These are phyloP conservation scores for Cyclocybe cylindracea DNA, from an alignment of 768 basidiomycete genomes.

Conservation along the genomic window DNA sequence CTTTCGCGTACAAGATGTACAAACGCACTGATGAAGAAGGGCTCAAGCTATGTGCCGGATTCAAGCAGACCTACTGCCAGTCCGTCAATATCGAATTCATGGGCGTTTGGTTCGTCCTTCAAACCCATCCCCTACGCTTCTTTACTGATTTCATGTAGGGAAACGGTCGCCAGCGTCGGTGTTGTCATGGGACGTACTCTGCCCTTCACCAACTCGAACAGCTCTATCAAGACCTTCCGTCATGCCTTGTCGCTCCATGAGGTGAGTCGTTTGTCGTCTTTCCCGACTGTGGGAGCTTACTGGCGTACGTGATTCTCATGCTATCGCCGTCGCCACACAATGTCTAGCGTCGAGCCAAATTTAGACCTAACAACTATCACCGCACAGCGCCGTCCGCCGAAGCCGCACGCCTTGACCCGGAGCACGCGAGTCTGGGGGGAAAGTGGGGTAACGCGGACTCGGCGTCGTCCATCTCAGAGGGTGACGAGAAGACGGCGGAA, in stretches of 20 bases:
- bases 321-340: not conserved
- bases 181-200: conserved; percentile 56
- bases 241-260: conserved; percentile 82
- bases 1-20: conserved; percentile 78
- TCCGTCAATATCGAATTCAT: conserved; percentile 75
- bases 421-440: conserved; percentile 15
- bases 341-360: conserved; percentile 65
- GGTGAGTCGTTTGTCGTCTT: conserved; percentile 36
- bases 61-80: conserved; percentile 72
- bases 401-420: conserved; percentile 25
- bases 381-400: conserved; percentile 31
- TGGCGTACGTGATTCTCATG: not conserved
- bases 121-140: conserved; percentile 12
- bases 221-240: conserved; percentile 66
- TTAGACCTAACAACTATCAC: conserved; percentile 65
- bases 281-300: not conserved
- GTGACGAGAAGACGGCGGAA: conserved; percentile 1
- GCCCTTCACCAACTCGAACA: conserved; percentile 69
- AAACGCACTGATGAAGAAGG: conserved; percentile 48
- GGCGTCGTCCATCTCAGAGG: not conserved
- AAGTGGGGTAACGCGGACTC: not conserved
- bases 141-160: conserved; percentile 43
- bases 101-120: conserved; percentile 64
- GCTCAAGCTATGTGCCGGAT: conserved; percentile 54
- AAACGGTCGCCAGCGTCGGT: conserved; percentile 80